Base-by-base conservation (phyloP, 2,329 filamentous ascomycete species). In the Ophiostoma populinum region DNA sequence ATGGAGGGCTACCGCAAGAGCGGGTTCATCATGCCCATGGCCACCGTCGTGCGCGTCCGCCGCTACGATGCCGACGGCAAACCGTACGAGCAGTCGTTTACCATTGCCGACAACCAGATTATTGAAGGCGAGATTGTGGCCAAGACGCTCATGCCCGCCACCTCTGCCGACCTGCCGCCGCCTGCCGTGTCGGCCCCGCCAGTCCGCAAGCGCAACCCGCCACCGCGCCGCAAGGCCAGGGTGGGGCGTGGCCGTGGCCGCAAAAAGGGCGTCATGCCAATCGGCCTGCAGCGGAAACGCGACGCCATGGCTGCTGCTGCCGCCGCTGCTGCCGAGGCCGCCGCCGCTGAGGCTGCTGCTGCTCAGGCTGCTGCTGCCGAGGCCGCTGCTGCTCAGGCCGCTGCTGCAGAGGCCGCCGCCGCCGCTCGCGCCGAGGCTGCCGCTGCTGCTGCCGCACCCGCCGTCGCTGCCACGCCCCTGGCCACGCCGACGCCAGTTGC, bases 101-200 rank as follows among this genome's bases (percentile, higher is more conserved):
- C 82, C 15, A 67, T 92, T 4, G 70, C 74, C 5, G 80, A 87
- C 38, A 85, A 83, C 1, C 80, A 90, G 5, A 67, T 92, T 1
- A 67, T 90, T 2, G 80, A 87, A 43, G 83, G 83, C 38, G 85
- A 93, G 50, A 75, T 93, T 34, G 70, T 82, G 39, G 64, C 68
- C 0, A 71, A 67, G 2, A 63, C 63, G 6, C 57, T 71, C 12
- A 61, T 72, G 24, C 55, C 62, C 0, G 64, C 65, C 3, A 34
- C 35, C 3, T 36, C 26, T 20, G 71, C 63, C n/a, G 55, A 67
- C 6, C 77, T 63, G 56, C 65, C 43, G 51, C 68, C 38, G 27
- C 25, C 35, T 24, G 25, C 50, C 3, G 49, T 47, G 16, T 51
- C 52, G 18, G 46, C 54, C 3, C 58, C 61, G 1, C 58, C 61